Evolutionary conservation across 805 yeast species (phyloP).

Genomic region (Zygosaccharomyces bisporus): DNA sequence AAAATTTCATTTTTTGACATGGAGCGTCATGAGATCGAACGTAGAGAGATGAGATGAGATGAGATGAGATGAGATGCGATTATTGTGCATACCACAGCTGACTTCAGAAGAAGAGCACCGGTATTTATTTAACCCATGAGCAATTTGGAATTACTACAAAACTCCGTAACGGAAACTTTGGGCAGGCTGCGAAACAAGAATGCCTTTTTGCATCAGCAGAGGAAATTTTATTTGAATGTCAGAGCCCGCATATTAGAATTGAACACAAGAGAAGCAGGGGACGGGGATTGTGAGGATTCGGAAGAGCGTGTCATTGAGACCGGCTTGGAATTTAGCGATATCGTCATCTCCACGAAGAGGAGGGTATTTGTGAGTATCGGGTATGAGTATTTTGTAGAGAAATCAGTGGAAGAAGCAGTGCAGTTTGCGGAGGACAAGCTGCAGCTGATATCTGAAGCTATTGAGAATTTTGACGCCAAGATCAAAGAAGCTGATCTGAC

Average conservation of each 20-base stretch:
- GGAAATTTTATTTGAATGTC: conserved; percentile 23
- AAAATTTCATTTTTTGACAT: background rate
- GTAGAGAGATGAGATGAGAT: conserved; percentile 2
- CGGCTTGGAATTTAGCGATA: conserved; percentile 33
- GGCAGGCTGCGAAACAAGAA: conserved; percentile 23
- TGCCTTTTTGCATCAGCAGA: conserved; percentile 30
- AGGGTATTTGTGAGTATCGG: conserved; percentile 32
- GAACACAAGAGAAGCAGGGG: conserved; percentile 5
- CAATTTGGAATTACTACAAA: conserved; percentile 17
- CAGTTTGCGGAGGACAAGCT: conserved; percentile 27
- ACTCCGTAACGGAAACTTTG: conserved; percentile 24
- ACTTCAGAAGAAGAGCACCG: too few relatives aligned
- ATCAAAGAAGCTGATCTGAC: conserved; percentile 38
- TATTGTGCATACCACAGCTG: too few relatives aligned
- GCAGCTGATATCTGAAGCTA: conserved; percentile 37
- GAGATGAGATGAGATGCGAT: background rate
- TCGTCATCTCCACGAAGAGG: conserved; percentile 26
- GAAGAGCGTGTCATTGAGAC: conserved; percentile 4
- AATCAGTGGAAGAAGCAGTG: conserved; percentile 23
- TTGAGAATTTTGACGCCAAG: conserved; percentile 39
- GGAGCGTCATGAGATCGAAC: too few relatives aligned
- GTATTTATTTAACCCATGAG: too few relatives aligned
- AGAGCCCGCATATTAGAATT: conserved; percentile 13
- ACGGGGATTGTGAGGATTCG: conserved; percentile 9
- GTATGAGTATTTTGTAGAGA: conserved; percentile 34